A percentile compares a stretch with the other conserved stretches of the same genome.
phyloP scores from a whole-genome alignment of 2,329 filamentous ascomycete species.

The Xylariaceae sp. region DNA sequence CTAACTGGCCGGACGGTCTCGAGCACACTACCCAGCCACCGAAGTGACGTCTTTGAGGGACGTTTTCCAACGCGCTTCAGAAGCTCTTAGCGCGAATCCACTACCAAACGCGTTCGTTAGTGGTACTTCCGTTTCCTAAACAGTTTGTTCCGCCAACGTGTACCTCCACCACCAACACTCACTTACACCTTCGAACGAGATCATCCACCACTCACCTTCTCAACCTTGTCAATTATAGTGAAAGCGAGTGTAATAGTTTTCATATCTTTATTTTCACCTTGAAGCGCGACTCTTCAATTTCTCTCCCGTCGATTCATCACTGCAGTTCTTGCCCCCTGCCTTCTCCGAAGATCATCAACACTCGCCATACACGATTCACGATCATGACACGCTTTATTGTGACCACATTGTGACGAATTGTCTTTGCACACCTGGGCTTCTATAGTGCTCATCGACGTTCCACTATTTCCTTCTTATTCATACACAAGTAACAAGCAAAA shows the following conservation, averaged over 20 bases:
- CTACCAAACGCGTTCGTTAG: slow-evolving; percentile 28
- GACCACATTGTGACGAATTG: slow-evolving; percentile 2
- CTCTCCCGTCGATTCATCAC: background rate
- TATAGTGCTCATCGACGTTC: background rate
- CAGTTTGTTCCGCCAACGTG: slow-evolving; percentile 27
- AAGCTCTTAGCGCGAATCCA: slow-evolving; percentile 32
- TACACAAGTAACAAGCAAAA: background rate
- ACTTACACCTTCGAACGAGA: slow-evolving; percentile 4
- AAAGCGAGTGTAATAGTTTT: background rate
- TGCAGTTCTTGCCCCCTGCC: background rate
- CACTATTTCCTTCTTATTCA: background rate
- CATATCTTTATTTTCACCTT: background rate
- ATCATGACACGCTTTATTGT: slow-evolving; percentile 10
- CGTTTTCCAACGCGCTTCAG: slow-evolving; percentile 26
- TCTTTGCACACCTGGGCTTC: background rate
- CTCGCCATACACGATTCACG: slow-evolving; percentile 5
- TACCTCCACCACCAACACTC: slow-evolving; percentile 22
- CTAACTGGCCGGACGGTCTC: background rate
- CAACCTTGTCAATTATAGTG: background rate
- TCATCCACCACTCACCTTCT: background rate
- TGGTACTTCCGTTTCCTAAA: slow-evolving; percentile 32
- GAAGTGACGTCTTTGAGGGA: slow-evolving; percentile 29
- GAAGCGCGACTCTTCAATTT: slow-evolving; percentile 4
- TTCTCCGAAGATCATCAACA: slow-evolving; percentile 4
- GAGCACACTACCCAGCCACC: slow-evolving; percentile 9